Evolutionary conservation across 2,329 filamentous ascomycete genomes (phyloP).

Genomic region (Pleoardoris graminearum): DNA sequence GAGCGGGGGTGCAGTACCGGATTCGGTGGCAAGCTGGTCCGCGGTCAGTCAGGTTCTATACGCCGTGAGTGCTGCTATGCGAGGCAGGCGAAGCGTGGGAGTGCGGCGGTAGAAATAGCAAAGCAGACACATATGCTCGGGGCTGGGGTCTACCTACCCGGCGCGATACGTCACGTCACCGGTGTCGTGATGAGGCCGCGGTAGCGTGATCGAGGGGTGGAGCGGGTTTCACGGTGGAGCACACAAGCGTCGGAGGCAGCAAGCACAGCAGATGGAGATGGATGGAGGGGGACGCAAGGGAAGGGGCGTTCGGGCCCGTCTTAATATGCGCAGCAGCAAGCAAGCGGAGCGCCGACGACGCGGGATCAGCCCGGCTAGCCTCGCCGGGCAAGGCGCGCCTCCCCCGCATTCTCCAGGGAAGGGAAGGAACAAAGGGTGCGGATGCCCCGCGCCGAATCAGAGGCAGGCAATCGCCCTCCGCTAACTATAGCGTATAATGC

Average conservation of each 20-base stretch:
- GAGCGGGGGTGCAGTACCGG: constrained; percentile 3
- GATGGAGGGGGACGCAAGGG: constrained; percentile 8
- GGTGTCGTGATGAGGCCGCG: constrained; percentile 9
- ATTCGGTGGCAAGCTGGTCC: constrained; percentile 1
- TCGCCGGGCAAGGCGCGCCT: constrained; percentile 24
- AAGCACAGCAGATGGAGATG: constrained; percentile 14
- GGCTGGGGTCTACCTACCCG: constrained; percentile 7
- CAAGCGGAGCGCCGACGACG: constrained; percentile 16
- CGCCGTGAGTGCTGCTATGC: background rate
- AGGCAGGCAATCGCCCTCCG: too few species aligned
- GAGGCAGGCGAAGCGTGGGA: background rate
- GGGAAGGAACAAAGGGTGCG: constrained; percentile 34
- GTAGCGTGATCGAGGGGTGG: constrained; percentile 20
- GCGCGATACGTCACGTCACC: constrained; percentile 21
- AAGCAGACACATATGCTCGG: background rate
- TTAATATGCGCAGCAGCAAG: constrained; percentile 29
- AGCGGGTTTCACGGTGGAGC: constrained; percentile 19
- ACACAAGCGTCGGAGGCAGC: constrained; percentile 12
- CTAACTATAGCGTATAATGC: too few species aligned
- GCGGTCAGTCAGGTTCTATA: constrained; percentile 1
- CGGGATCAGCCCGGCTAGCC: constrained; percentile 17
- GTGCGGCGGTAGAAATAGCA: constrained; percentile 1
- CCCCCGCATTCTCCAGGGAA: constrained; percentile 38
- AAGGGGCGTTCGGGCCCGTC: constrained; percentile 16
- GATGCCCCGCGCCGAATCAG: constrained; percentile 2